Base-by-base conservation (phyloP, 1,284 basidiomycete species). In the Ganoderma lucidum region DNA sequence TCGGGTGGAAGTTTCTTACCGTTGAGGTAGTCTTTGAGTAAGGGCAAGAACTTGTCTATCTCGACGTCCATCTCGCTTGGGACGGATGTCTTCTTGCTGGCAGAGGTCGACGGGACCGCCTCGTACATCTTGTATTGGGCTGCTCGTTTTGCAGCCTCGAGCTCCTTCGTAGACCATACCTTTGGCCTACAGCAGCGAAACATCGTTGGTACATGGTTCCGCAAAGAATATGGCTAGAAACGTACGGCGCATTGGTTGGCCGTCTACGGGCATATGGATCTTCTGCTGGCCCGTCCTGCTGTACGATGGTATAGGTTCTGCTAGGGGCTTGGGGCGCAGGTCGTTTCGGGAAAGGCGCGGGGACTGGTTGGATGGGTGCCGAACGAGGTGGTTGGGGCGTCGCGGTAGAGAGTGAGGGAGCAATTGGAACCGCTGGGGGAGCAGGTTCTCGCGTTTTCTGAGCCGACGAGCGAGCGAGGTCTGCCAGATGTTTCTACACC, bases 1-100 rank as follows among this genome's bases (percentile, higher is more conserved):
- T 59, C 32, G 28, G 42, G 2, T 15, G n/a, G 15, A 4, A 30
- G 32, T 28, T 41, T 79, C 85, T 58, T 73, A 92, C 93, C 75
- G 67, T 84, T 89, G 35, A 94, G 80, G 78, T 93, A 94, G 71
- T 93, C 91, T 67, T 88, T 85, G 19, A 94, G 80, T 80, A 94
- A 82, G 0, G 91, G 87, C 62, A 92, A 73, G 75, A 94, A 93
- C 65, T 91, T 92, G 66, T 90, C 92, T 81, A 94, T 87, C 75
- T 93, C 91, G 2, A 83, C 79, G 74, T 91, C 90, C 12, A 70
- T 64, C n/a, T 72, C 68, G 6, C 79, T 68, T 6, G 76, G 56
- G n/a, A 78, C 78, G n/a, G 80, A 76, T 0, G 80, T 76, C 30
- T 75, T 63, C 12, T 70, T 70, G 12, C 58, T 64, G 2, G 64